Base-by-base conservation (phyloP, 305 asterid species). In the Plantago coronopus region DNA sequence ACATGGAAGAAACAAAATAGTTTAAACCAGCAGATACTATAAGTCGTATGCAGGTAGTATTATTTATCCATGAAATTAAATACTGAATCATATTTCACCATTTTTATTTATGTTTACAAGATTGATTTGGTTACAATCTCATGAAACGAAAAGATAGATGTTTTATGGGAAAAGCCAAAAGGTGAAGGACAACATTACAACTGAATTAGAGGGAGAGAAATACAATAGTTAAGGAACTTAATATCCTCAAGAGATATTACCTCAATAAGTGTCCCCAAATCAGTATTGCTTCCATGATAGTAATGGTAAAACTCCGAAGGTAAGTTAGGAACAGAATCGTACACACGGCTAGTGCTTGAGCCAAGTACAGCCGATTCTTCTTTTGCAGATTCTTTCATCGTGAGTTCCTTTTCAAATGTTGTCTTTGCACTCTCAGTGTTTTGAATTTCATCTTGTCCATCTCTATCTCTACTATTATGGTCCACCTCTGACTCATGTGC, bases 261-360 rank as follows among this genome's bases (percentile, higher is more conserved):
- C 95, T 91, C 97, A 60, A 91, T 82, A 64, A 91, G 96, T 0
- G 96, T 91, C 61, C 97, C 97, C 85, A 91, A 78, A 77, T 91
- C 97, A 40, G 84, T 81, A 69, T 62, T 81, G 79, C 97, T 84
- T 59, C 97, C 97, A 69, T 91, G 88, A 72, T 91, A 91, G 67
- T 87, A 91, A 77, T 91, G 97, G 76, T 91, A 91, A 76, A 80
- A 91, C 70, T 91, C 97, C 85, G 82, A 65, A 14, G 96, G 97
- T 43, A 87, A 76, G 72, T 78, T 86, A 61, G 86, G 75, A 69
- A 74, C 78, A 29, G 78, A 67, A 61, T 79, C 80, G 22, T 80
- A 82, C 69, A 65, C 69, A 62, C 71, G 69, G 65, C 73, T 64
- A 62, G 68, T 69, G 61, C 73, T 63, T 48, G 81, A 80, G 73